Percentiles rank a stretch among this genome's conserved stretches.
Conservation (phyloP, 805 yeast genomes). For the Starmerella apis region DNA sequence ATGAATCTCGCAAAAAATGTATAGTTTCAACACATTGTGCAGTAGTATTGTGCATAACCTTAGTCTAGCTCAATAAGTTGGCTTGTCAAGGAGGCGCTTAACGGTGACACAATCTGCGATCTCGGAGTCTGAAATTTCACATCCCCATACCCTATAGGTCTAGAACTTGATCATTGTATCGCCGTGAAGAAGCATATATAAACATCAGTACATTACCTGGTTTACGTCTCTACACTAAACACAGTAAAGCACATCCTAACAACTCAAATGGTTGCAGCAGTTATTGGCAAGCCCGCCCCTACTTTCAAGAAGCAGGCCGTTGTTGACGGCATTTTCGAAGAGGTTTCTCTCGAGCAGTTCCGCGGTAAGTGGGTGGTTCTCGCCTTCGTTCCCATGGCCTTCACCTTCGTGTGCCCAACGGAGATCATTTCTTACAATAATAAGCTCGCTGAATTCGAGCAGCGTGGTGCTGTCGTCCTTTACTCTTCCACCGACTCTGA, state of each 20-base stretch:
- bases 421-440: constrained; percentile 98
- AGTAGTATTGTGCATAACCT: too few species aligned
- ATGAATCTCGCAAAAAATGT: too few species aligned
- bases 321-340: constrained; percentile 92
- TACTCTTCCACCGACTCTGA: constrained; percentile 98
- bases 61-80: too few species aligned
- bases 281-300: constrained; percentile 93
- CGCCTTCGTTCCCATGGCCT: constrained; percentile 97
- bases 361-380: constrained; percentile 95
- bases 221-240: neutral
- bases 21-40: too few species aligned
- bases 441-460: constrained; percentile 81
- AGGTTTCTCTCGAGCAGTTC: constrained; percentile 85
- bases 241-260: neutral
- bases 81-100: too few species aligned
- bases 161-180: neutral
- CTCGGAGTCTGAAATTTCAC: neutral
- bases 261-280: constrained; percentile 50
- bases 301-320: constrained; percentile 93
- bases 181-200: neutral
- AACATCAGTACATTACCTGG: neutral
- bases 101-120: too few species aligned
- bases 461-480: constrained; percentile 74
- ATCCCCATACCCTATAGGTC: neutral
- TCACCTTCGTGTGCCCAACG: constrained; percentile 99